These are phyloP conservation scores for Quercus phellos DNA, from an alignment of 331 rosid species.

Conservation along the genomic window DNA sequence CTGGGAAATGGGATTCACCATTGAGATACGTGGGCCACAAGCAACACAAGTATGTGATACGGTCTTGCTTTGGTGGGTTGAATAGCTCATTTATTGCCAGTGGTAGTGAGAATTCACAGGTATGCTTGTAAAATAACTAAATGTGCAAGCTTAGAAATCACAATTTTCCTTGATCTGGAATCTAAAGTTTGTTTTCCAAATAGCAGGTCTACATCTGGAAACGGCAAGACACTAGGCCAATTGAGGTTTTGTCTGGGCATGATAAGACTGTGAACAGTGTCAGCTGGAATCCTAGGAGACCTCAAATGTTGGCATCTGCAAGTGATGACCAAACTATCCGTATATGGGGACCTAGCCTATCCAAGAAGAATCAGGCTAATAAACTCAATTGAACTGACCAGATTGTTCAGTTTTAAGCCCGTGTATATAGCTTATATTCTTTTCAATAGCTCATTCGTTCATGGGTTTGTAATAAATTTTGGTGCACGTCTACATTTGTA, in stretches of 20 bases:
- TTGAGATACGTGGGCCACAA: conserved; percentile 60
- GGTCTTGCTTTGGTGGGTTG: conserved; percentile 83
- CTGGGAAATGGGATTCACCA: conserved; percentile 53
- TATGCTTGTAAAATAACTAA: conserved; percentile 13
- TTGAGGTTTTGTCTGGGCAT: conserved; percentile 71
- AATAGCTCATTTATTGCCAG: conserved; percentile 68
- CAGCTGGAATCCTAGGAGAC: conserved; percentile 78
- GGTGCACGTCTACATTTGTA: background rate
- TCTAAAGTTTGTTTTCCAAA: conserved; percentile 7
- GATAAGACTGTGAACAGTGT: conserved; percentile 73
- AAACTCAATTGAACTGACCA: conserved; percentile 22
- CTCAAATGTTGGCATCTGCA: conserved; percentile 80
- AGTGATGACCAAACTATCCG: conserved; percentile 77
- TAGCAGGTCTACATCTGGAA: conserved; percentile 80
- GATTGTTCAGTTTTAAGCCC: conserved; percentile 1
- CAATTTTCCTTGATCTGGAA: background rate
- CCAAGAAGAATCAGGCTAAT: conserved; percentile 13
- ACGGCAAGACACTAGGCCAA: conserved; percentile 40
- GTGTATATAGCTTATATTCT: conserved; percentile 23
- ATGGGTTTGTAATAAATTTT: conserved; percentile 23
- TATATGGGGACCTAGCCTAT: conserved; percentile 63
- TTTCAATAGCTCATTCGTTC: conserved; percentile 14
- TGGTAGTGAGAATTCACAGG: conserved; percentile 82
- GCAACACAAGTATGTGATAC: conserved; percentile 69
- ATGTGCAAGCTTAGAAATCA: background rate